Conservation (phyloP, 2,329 filamentous ascomycete genomes). For the Aspergillus sp. region DNA sequence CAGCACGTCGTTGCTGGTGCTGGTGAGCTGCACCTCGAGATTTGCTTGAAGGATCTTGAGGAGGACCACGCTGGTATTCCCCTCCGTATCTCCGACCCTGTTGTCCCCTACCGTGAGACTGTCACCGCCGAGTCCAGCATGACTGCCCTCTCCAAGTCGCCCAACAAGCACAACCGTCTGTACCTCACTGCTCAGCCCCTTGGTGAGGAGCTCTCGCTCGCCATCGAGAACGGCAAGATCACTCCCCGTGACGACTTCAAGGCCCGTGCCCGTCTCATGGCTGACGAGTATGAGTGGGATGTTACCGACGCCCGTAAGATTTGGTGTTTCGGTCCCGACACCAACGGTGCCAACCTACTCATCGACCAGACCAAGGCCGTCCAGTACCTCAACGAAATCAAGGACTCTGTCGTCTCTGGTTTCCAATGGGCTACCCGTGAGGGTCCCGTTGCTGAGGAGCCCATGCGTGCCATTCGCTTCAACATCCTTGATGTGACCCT, state of each 20-base stretch:
- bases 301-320: constrained; percentile 99
- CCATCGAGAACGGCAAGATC: constrained; percentile 90
- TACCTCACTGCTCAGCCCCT: constrained; percentile 92
- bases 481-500: constrained; percentile 99
- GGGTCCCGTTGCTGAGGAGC: constrained; percentile 96
- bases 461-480: constrained; percentile 94
- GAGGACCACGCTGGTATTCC: constrained; percentile 98
- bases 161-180: constrained; percentile 99
- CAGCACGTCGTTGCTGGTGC: constrained; percentile 99
- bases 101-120: constrained; percentile 98
- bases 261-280: constrained; percentile 88
- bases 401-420: constrained; percentile 98
- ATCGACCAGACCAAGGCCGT: constrained; percentile 99
- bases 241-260: constrained; percentile 97
- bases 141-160: constrained; percentile 96
- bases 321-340: constrained; percentile 99
- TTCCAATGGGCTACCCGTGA: constrained; percentile 99
- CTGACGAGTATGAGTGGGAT: constrained; percentile 98
- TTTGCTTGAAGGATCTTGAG: constrained; percentile 99
- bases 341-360: constrained; percentile 93
- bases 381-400: constrained; percentile 99
- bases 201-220: constrained; percentile 80
- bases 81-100: constrained; percentile 94
- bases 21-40: constrained; percentile 98
- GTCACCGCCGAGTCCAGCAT: constrained; percentile 80